A percentile compares a stretch with the other conserved stretches of the same genome.
phyloP scores from a whole-genome alignment of 2,329 filamentous ascomycete species.

The Trichoderma lentiforme region DNA sequence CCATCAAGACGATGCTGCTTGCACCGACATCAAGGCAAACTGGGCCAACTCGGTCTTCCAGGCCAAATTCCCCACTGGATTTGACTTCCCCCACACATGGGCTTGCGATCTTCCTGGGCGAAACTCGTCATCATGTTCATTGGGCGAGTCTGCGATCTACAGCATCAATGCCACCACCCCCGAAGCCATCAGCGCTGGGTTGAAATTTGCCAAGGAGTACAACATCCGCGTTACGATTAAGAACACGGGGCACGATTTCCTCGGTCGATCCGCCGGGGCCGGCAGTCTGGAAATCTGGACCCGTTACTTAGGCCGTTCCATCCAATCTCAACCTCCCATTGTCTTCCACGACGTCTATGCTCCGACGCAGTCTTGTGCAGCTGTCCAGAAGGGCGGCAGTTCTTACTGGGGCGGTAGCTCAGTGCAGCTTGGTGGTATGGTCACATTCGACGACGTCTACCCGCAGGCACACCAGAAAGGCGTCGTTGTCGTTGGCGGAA shows the following conservation, averaged over 20 bases:
- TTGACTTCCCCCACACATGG: neutral
- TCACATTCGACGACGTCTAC: slow-evolving; percentile 35
- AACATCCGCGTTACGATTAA: too few species aligned
- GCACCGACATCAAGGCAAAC: neutral
- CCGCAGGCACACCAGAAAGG: slow-evolving; percentile 28
- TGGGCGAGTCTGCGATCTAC: neutral
- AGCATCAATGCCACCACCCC: neutral
- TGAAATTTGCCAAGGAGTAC: too few species aligned
- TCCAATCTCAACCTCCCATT: neutral
- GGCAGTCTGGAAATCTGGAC: neutral
- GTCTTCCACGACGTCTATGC: neutral
- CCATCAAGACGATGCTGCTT: neutral
- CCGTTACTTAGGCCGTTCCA: neutral
- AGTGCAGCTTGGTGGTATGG: slow-evolving; percentile 34
- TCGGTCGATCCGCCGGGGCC: too few species aligned
- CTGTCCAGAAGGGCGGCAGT: neutral
- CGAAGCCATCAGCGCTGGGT: too few species aligned
- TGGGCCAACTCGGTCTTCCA: neutral
- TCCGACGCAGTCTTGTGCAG: neutral
- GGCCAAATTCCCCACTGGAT: neutral
- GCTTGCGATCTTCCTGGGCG: neutral
- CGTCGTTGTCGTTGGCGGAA: slow-evolving; percentile 35
- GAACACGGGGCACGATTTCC: too few species aligned
- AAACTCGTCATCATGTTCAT: neutral
- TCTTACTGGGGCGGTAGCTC: slow-evolving; percentile 31